Evolutionary conservation across 176 grass and related monocot species (phyloP), one percentile per base, ranked within the genome.

Genomic region (Pharus latifolius): DNA sequence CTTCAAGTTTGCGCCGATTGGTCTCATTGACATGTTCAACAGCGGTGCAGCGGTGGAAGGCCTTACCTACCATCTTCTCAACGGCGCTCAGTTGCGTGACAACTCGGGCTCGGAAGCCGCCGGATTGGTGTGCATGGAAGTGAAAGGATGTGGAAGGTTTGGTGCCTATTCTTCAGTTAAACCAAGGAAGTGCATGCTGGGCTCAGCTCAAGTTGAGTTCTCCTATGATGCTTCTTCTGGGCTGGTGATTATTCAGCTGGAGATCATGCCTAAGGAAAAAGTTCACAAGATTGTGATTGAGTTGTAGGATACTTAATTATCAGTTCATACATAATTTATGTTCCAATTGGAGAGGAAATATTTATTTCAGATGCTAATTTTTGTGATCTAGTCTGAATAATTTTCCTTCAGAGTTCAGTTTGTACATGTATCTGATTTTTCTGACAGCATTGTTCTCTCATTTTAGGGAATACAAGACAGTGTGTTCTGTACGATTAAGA

Each of bases 21-120:
- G 94, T 1, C 56, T 98, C 10, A 7, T 93, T 2, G 86, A 93
- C 75, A 98, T 98, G 94, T 98, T 87, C 85, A 98, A 98, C 49
- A 65, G 82, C 7, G 94, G 94, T 1, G 94, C 55, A 16, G 89
- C 94, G 0, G 78, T 98, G 33, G 89, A 90, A 75, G 74, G 78
- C 49, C 78, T 98, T 25, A 85, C 64, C 22, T 98, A 93, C 81
- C 75, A 80, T 73, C 54, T 76, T 50, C 74, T 90, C 2, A 69
- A 75, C 24, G 60, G 68, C 4, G 49, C 71, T 28, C 78, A 32
- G 32, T 48, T 27, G 38, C 9, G 62, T 10, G 46, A 67, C 47
- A 28, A 63, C 0, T 73, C 67, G 0, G 40, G n/a, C 31, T 69
- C 49, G 0, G 86, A 78, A 55, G 74, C 89, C 4, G 62, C 88